Evolutionary conservation across 2,329 filamentous ascomycete genomes (phyloP).

Genomic region (Talaromyces atroroseus): DNA sequence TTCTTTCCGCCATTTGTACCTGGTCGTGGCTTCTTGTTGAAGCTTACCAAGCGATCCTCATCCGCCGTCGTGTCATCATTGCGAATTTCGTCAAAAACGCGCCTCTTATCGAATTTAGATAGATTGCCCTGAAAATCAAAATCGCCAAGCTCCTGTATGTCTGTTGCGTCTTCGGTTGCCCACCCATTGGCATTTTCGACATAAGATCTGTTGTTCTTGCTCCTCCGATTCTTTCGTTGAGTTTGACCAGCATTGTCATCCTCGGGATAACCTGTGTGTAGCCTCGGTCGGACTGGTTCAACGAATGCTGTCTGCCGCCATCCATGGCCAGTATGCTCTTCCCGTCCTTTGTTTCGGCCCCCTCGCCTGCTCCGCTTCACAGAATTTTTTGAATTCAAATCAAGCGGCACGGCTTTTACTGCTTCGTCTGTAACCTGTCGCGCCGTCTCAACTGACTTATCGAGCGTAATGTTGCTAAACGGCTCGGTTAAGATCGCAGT

Average conservation of each 20-base stretch:
- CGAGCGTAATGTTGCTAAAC: slow-evolving; percentile 37
- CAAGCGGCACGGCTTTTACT: slow-evolving; percentile 17
- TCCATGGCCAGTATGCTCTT: slow-evolving; percentile 49
- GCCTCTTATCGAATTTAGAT: slow-evolving; percentile 90
- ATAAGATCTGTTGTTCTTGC: slow-evolving; percentile 39
- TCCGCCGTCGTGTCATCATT: slow-evolving; percentile 87
- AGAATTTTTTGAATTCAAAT: slow-evolving; percentile 22
- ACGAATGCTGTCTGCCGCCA: slow-evolving; percentile 65
- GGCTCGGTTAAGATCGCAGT: slow-evolving; percentile 42
- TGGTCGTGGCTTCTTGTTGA: slow-evolving; percentile 64
- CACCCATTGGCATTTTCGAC: slow-evolving; percentile 69
- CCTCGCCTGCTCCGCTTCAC: slow-evolving; percentile 43
- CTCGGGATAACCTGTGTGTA: slow-evolving; percentile 26
- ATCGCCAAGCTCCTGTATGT: slow-evolving; percentile 86
- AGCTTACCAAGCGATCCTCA: slow-evolving; percentile 80
- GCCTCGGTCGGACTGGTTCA: slow-evolving; percentile 47
- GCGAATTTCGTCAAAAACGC: slow-evolving; percentile 85
- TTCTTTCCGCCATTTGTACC: slow-evolving; percentile 81
- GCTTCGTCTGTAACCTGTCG: slow-evolving; percentile 16
- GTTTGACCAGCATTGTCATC: slow-evolving; percentile 13
- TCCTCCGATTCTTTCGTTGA: slow-evolving; percentile 41
- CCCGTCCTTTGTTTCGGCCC: slow-evolving; percentile 41
- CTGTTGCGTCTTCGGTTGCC: slow-evolving; percentile 93
- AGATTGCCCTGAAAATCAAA: slow-evolving; percentile 89
- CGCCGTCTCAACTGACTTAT: slow-evolving; percentile 16